phyloP scores from a whole-genome alignment of 108 stramenopile genomes.

The Seminavis robusta region DNA sequence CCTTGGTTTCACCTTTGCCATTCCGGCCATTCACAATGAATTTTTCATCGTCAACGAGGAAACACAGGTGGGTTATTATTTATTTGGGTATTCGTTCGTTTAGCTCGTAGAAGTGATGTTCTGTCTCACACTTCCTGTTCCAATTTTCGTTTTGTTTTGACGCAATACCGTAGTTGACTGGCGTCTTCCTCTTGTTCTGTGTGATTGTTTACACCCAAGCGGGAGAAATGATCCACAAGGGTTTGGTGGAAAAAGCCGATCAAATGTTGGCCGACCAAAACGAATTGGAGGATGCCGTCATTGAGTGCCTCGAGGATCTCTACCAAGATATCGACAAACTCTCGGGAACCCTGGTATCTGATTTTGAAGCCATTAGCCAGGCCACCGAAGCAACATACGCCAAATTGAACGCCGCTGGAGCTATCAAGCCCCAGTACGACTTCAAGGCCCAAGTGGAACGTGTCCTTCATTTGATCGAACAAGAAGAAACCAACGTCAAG shows the following conservation, averaged over 20 bases:
- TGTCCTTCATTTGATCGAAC: constrained; percentile 65
- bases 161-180: constrained; percentile 55
- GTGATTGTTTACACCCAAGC: constrained; percentile 81
- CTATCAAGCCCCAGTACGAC: constrained; percentile 82
- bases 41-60: constrained; percentile 84
- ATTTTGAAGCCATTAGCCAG: constrained; percentile 61
- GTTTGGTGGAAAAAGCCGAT: constrained; percentile 66
- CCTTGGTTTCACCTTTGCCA: constrained; percentile 69
- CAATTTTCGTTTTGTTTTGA: background rate
- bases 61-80: constrained; percentile 31
- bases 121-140: background rate
- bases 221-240: constrained; percentile 78
- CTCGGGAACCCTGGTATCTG: constrained; percentile 62
- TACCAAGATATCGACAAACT: constrained; percentile 76
- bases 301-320: constrained; percentile 65
- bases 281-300: constrained; percentile 77
- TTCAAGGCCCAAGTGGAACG: constrained; percentile 82
- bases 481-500: constrained; percentile 59
- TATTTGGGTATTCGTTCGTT: background rate
- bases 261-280: constrained; percentile 73
- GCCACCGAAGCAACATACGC: constrained; percentile 62
- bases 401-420: constrained; percentile 79
- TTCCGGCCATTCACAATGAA: constrained; percentile 80
- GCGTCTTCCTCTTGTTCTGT: constrained; percentile 80
- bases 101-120: background rate